Conservation (phyloP, 495 filamentous ascomycete genomes). For the Daldinia childiae region DNA sequence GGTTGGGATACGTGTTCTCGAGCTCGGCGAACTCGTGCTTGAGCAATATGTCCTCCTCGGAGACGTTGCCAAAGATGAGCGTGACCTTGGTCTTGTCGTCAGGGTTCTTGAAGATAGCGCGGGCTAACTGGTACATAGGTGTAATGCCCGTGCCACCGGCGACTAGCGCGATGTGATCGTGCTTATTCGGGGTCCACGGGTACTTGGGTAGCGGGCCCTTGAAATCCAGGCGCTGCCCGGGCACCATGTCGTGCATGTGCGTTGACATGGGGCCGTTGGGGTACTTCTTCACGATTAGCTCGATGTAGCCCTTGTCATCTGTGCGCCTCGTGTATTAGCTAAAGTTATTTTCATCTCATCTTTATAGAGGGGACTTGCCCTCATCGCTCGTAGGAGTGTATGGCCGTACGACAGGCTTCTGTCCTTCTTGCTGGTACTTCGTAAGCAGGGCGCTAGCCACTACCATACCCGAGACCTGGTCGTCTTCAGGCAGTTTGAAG, state of each 20-base stretch:
- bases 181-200: constrained; percentile 90
- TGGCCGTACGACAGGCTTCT: constrained; percentile 86
- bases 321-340: constrained; percentile 30
- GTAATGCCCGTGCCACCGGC: constrained; percentile 97
- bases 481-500: constrained; percentile 83
- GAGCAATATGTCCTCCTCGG: constrained; percentile 86
- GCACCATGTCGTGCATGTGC: constrained; percentile 83
- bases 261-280: constrained; percentile 88
- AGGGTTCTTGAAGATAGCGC: constrained; percentile 92
- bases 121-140: constrained; percentile 85
- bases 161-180: constrained; percentile 89
- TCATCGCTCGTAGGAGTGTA: constrained; percentile 94
- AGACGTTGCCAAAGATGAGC: constrained; percentile 87
- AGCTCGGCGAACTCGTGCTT: constrained; percentile 82
- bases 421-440: constrained; percentile 80
- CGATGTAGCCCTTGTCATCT: constrained; percentile 79
- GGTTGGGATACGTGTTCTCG: constrained; percentile 92
- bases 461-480: constrained; percentile 81
- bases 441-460: constrained; percentile 87
- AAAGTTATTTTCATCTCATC: not conserved
- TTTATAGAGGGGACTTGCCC: constrained; percentile 58
- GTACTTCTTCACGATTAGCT: constrained; percentile 92
- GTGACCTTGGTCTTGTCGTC: constrained; percentile 97
- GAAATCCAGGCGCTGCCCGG: constrained; percentile 81
- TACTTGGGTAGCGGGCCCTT: constrained; percentile 98